Evolutionary conservation across 305 asterid species (phyloP).

Genomic region (Monarda citriodora): DNA sequence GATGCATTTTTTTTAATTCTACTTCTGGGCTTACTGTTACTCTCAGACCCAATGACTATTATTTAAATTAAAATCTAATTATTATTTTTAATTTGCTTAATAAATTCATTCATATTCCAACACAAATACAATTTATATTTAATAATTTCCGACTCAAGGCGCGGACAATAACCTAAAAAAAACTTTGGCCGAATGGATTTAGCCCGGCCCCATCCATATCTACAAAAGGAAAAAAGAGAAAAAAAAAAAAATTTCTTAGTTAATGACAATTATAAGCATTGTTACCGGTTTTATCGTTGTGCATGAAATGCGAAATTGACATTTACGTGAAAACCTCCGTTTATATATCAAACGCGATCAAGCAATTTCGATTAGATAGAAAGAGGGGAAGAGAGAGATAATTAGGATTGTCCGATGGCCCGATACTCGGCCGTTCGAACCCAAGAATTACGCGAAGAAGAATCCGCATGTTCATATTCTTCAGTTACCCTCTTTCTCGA

Average conservation of each 20-base stretch:
- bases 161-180: too few species aligned
- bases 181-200: too few species aligned
- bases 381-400: slow-evolving; percentile 1
- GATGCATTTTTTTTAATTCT: too few species aligned
- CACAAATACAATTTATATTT: too few species aligned
- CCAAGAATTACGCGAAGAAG: slow-evolving; percentile 19
- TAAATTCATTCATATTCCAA: too few species aligned
- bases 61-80: too few species aligned
- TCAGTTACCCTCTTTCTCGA: not conserved
- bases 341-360: slow-evolving; percentile 17
- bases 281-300: slow-evolving; percentile 22
- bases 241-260: slow-evolving; percentile 15
- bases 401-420: slow-evolving; percentile 35
- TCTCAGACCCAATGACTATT: too few species aligned
- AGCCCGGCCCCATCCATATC: too few species aligned
- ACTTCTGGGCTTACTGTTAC: too few species aligned
- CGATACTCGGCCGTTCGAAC: not conserved
- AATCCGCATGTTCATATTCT: slow-evolving; percentile 7
- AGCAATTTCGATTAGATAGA: slow-evolving; percentile 11
- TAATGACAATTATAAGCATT: slow-evolving; percentile 15
- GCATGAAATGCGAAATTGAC: not conserved
- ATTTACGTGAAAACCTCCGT: not conserved
- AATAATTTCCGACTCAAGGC: too few species aligned
- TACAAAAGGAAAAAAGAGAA: too few species aligned
- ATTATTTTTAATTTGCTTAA: too few species aligned